These are phyloP conservation scores for Marvania coccoides DNA, from an alignment of 139 green algal species.

Conservation along the genomic window DNA sequence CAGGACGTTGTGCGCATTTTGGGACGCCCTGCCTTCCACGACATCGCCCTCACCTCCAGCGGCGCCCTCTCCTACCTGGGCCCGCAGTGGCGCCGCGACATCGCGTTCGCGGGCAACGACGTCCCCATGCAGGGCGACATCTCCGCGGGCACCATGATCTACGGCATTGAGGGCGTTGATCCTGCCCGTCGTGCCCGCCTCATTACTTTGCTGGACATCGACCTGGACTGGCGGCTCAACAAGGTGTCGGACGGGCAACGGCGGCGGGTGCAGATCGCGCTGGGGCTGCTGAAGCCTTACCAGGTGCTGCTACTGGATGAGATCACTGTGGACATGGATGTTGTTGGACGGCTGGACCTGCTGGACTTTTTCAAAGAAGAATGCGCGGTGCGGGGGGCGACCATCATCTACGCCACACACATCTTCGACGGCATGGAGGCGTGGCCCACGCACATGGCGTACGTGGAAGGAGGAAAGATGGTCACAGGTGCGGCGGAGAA, in stretches of 20 bases:
- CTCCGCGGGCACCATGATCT: conserved; percentile 74
- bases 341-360: conserved; percentile 87
- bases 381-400: conserved; percentile 64
- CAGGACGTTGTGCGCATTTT: conserved; percentile 70
- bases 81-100: conserved; percentile 81
- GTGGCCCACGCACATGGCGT: conserved; percentile 81
- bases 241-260: conserved; percentile 92
- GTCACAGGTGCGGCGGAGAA: conserved; percentile 32
- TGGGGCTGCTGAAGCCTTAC: conserved; percentile 93
- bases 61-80: conserved; percentile 78
- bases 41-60: conserved; percentile 68
- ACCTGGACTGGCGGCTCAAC: conserved; percentile 90
- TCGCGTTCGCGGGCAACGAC: conserved; percentile 84
- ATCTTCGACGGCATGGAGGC: conserved; percentile 95
- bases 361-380: conserved; percentile 85
- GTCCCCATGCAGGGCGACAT: conserved; percentile 81
- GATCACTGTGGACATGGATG: conserved; percentile 98
- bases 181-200: conserved; percentile 56
- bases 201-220: conserved; percentile 88
- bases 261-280: conserved; percentile 89
- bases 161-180: conserved; percentile 72
- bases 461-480: conserved; percentile 67
- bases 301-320: conserved; percentile 95
- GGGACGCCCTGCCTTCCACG: conserved; percentile 88
- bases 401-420: conserved; percentile 95